Percentiles rank a stretch among this genome's conserved stretches.
Conservation (phyloP, 192 early-diverging fungal genomes). For the Coemansia sp. region DNA sequence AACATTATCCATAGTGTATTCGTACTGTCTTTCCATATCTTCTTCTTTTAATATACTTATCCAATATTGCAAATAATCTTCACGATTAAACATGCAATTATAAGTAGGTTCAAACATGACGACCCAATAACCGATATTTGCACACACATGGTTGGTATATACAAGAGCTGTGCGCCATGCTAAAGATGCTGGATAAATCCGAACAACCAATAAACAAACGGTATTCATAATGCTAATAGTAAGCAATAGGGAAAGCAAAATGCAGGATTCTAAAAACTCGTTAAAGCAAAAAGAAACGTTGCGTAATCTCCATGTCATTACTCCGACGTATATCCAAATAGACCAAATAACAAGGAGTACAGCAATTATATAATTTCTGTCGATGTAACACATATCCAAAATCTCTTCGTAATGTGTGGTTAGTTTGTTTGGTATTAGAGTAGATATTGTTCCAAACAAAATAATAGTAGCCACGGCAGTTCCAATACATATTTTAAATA, state of each 20-base stretch:
- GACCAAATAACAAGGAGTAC: slow-evolving; percentile 23
- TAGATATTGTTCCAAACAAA: slow-evolving; percentile 31
- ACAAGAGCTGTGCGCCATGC: slow-evolving; percentile 33
- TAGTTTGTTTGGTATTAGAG: slow-evolving; percentile 15
- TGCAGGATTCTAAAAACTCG: slow-evolving; percentile 18
- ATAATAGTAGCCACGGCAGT: slow-evolving; percentile 9
- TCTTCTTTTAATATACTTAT: slow-evolving; percentile 34
- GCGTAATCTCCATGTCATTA: slow-evolving; percentile 39
- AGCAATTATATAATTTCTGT: slow-evolving; percentile 8
- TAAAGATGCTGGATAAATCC: slow-evolving; percentile 25
- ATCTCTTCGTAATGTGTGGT: slow-evolving; percentile 29
- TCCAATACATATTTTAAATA: slow-evolving; percentile 1
- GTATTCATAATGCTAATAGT: slow-evolving; percentile 28
- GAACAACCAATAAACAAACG: slow-evolving; percentile 16
- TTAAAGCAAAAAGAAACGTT: slow-evolving; percentile 42
- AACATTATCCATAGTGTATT: slow-evolving; percentile 18
- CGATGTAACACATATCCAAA: slow-evolving; percentile 28
- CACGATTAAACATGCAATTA: slow-evolving; percentile 30
- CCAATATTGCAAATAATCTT: slow-evolving; percentile 42
- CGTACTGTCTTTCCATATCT: slow-evolving; percentile 26
- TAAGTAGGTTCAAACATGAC: slow-evolving; percentile 41
- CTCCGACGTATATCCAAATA: slow-evolving; percentile 18
- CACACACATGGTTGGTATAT: slow-evolving; percentile 35
- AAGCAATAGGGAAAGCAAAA: slow-evolving; percentile 16
- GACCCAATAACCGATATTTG: slow-evolving; percentile 28